These are phyloP conservation scores for Niveomyces coronatus DNA, from an alignment of 2,329 filamentous ascomycete genomes.

Conservation along the genomic window DNA sequence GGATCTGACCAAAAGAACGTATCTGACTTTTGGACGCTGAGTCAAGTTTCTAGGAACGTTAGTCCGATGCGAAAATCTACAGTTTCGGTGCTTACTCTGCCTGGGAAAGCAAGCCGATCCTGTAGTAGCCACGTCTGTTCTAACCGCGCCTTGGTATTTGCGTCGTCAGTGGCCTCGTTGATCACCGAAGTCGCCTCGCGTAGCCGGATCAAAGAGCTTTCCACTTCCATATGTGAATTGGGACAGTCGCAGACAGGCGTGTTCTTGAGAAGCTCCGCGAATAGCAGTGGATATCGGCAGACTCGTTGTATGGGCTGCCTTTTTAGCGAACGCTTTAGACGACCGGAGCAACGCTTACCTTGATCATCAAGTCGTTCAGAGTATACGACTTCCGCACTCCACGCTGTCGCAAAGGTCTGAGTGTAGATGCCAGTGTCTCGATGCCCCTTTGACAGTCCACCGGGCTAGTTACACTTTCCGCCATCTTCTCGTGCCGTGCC, in stretches of 20 bases:
- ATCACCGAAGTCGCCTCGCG: slow-evolving; percentile 69
- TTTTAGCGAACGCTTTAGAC: not conserved
- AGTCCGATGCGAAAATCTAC: slow-evolving; percentile 1
- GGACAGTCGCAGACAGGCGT: slow-evolving; percentile 82
- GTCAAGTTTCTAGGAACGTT: slow-evolving; percentile 32
- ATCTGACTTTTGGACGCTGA: slow-evolving; percentile 53
- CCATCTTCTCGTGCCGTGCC: slow-evolving; percentile 78
- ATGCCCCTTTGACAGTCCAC: slow-evolving; percentile 70
- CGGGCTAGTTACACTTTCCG: slow-evolving; percentile 61
- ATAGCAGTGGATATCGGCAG: slow-evolving; percentile 82
- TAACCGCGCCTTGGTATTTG: slow-evolving; percentile 55
- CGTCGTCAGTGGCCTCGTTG: slow-evolving; percentile 75
- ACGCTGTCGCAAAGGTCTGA: slow-evolving; percentile 58
- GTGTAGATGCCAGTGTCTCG: slow-evolving; percentile 67
- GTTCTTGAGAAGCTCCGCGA: slow-evolving; percentile 70
- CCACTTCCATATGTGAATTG: slow-evolving; percentile 68
- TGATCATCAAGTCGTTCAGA: slow-evolving; percentile 79
- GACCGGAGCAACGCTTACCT: slow-evolving; percentile 46
- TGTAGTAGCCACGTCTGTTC: slow-evolving; percentile 80
- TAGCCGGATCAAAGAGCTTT: slow-evolving; percentile 60
- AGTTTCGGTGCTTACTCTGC: slow-evolving; percentile 44
- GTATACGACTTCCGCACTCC: slow-evolving; percentile 64
- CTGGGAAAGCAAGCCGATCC: slow-evolving; percentile 65
- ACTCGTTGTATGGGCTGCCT: slow-evolving; percentile 78
- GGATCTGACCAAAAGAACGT: slow-evolving; percentile 68